A percentile compares a stretch with the other conserved stretches of the same genome.
Evolutionary conservation across 768 basidiomycete genomes (phyloP).

Genomic region (Russula olivacea): DNA sequence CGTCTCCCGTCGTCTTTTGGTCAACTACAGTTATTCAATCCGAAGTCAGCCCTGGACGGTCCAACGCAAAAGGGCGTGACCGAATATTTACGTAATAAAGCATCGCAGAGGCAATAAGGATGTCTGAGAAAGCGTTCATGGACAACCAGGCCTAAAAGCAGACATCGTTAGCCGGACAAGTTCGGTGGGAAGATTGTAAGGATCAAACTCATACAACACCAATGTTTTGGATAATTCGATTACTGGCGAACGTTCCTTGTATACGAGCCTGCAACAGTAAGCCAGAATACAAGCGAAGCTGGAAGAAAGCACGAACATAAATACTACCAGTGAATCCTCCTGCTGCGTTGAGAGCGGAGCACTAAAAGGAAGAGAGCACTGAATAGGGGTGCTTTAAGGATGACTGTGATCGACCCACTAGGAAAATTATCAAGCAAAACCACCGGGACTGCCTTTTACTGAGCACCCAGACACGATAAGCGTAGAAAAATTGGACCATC

Average conservation of each 20-base stretch:
- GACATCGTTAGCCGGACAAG: not conserved
- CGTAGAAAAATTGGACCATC: conserved; percentile 8
- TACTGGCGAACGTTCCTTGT: not conserved
- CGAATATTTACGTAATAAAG: conserved; percentile 3
- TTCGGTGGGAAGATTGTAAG: not conserved
- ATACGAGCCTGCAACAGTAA: not conserved
- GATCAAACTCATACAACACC: not conserved
- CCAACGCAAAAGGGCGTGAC: too few relatives aligned
- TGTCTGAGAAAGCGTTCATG: conserved; percentile 1
- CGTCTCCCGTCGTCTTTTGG: not conserved
- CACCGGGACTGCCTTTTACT: not conserved
- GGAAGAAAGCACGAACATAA: not conserved
- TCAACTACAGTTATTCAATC: not conserved
- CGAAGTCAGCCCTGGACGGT: not conserved
- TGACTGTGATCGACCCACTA: not conserved
- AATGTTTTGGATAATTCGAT: not conserved
- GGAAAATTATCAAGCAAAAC: conserved; percentile 1
- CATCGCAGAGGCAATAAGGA: conserved; percentile 11
- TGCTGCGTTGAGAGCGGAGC: not conserved
- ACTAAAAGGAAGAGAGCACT: not conserved
- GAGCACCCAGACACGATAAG: conserved; percentile 9
- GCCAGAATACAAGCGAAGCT: not conserved
- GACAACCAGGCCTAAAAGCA: conserved; percentile 6
- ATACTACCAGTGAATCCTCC: conserved; percentile 5
- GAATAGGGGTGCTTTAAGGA: too few relatives aligned